Base-by-base conservation (phyloP, 306 rosid species). In the Elaeagnus macrophylla region DNA sequence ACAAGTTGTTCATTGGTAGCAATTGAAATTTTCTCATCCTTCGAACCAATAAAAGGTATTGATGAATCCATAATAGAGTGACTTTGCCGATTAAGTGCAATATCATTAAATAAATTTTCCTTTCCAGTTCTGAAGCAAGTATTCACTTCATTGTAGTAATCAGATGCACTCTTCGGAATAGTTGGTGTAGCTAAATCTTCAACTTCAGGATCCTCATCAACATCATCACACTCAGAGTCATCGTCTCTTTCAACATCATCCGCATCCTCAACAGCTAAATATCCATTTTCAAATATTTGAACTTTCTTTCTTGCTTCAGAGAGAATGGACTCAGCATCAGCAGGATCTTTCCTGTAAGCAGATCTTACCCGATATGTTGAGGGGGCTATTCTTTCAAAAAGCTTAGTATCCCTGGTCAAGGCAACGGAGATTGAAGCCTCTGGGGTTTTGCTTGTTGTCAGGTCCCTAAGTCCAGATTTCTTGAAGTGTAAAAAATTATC, bases 341-440 rank as follows among this genome's bases (percentile, higher is more conserved):
- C 74, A 53, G 99, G 96, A 74, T 93, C 93, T 76, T 93, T 80
- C 73, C 96, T 75, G 63, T 77, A 93, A 68, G 99, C 85, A 69
- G 86, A 59, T 53, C 96, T 86, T 16, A 93, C 95, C 15, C 99
- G 91, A 66, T 93, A 93, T 48, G 99, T 93, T 62, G 99, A 93
- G 44, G 99, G 99, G 56, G 99, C 99, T 52, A 93, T 87, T 68
- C 99, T 93, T 81, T 93, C 99, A 48, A 93, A 91, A 64, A 93
- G 96, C 77, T 93, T 93, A 50, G 87, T 73, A 72, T 93, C 99
- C 84, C 99, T 87, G 3, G 99, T 87, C 83, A 93, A 77, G 70
- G 99, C 99, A 67, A 93, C 99, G 48, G 99, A 93, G 65, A 93
- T 93, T 7, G 99, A 93, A 60, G 99, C 99, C 81, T 93, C 99